Percentiles rank a stretch among this genome's conserved stretches.
Evolutionary conservation across 495 filamentous ascomycete genomes (phyloP).

Genomic region (Aspergillus sparsus): DNA sequence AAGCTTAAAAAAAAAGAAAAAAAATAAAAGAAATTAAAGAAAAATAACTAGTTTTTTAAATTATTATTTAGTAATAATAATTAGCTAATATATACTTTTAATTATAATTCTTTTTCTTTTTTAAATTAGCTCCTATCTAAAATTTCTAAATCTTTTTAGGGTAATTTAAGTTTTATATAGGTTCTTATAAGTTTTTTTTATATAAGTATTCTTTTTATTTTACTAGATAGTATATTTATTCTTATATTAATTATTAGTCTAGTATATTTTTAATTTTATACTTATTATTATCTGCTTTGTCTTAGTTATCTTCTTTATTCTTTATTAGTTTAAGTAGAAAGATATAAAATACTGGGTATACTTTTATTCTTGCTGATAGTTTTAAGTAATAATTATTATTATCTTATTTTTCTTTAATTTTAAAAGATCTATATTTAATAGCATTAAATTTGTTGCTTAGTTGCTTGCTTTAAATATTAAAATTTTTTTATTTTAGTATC

Average conservation of each 20-base stretch:
- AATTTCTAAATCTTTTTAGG: neutral
- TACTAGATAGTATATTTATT: conserved; percentile 5
- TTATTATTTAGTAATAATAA: neutral
- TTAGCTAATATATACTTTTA: neutral
- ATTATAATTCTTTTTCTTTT: neutral
- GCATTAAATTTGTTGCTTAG: conserved; percentile 8
- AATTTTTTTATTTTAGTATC: conserved; percentile 7
- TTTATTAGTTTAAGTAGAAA: conserved; percentile 5
- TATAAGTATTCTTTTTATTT: conserved; percentile 10
- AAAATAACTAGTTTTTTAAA: neutral
- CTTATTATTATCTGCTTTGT: neutral
- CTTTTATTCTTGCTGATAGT: conserved; percentile 6
- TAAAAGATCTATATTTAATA: conserved; percentile 15
- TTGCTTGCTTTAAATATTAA: conserved; percentile 8
- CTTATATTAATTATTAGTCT: neutral
- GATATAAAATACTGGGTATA: conserved; percentile 7
- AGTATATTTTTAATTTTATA: conserved; percentile 11
- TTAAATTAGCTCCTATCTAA: neutral
- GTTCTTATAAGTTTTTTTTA: conserved; percentile 1
- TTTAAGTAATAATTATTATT: conserved; percentile 12
- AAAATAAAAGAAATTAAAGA: neutral
- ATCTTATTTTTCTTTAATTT: conserved; percentile 6
- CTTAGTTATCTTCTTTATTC: neutral
- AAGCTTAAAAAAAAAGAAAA: neutral
- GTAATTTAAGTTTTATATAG: neutral